These are phyloP conservation scores for Amanita polypyramis DNA, from an alignment of 768 basidiomycete genomes.

Conservation along the genomic window DNA sequence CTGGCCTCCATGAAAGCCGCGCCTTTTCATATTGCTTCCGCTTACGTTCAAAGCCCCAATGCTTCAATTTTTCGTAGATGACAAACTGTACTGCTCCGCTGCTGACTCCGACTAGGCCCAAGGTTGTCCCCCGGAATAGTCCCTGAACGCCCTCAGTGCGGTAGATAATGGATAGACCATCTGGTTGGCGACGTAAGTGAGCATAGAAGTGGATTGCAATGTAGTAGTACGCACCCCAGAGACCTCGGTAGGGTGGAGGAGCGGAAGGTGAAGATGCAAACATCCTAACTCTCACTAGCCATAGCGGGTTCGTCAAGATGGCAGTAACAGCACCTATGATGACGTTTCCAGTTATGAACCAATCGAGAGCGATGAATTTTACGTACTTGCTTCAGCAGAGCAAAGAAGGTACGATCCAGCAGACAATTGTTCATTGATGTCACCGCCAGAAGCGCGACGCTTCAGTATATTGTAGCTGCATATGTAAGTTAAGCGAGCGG, in stretches of 20 bases:
- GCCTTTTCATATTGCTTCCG: conserved; percentile 45
- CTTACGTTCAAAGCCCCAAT: conserved; percentile 78
- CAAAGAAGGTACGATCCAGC: conserved; percentile 77
- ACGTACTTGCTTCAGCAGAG: conserved; percentile 94
- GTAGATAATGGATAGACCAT: conserved; percentile 64
- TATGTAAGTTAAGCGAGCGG: not conserved
- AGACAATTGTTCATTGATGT: conserved; percentile 56
- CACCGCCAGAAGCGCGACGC: conserved; percentile 59
- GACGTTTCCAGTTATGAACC: not conserved
- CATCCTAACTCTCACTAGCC: conserved; percentile 97
- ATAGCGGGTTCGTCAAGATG: conserved; percentile 91
- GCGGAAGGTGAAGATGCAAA: conserved; percentile 70
- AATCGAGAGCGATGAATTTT: conserved; percentile 6
- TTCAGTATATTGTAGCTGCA: conserved; percentile 90
- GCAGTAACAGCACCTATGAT: conserved; percentile 81
- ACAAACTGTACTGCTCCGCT: conserved; percentile 96
- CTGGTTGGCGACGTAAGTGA: conserved; percentile 16
- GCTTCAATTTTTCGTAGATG: conserved; percentile 92
- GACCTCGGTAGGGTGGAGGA: conserved; percentile 65
- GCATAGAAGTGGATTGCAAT: not conserved
- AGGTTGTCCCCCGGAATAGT: conserved; percentile 76
- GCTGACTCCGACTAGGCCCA: conserved; percentile 87
- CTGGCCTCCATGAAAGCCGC: conserved; percentile 56
- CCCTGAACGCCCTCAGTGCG: conserved; percentile 68
- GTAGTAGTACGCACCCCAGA: conserved; percentile 50